Base-by-base conservation (phyloP, 2,329 filamentous ascomycete species). In the Hypoxylon sp. region DNA sequence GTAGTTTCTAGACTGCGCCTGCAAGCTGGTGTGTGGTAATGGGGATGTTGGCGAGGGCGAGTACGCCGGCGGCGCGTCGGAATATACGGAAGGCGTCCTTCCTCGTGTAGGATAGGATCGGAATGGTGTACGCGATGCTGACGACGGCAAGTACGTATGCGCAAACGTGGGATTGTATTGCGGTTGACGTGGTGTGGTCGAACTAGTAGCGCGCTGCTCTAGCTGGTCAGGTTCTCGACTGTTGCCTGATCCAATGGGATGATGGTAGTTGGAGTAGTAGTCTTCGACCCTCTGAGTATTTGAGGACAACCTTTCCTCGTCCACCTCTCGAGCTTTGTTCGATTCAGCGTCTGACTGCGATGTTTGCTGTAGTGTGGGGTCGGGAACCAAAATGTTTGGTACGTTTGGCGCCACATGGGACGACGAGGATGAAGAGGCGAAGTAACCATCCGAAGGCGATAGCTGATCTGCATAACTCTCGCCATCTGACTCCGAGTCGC, bases 361-460 rank as follows among this genome's bases (percentile, higher is more conserved):
- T 49, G 50, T 67, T 67, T 77, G 74, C 57, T 75, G 74, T 57
- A 85, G 75, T 49, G 81, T 84, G 50, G 85, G 84, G 66, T 87
- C 84, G 67, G 80, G 78, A 59, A 86, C 82, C 65, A 84, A 77
- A 56, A 86, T 76, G 74, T 85, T 81, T 45, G 84, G 84, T 13
- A 86, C 81, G 61, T 75, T 76, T 43, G 83, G 84, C 10, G 82
- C 80, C 67, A 67, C 61, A 67, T 75, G 71, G 46, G 78, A 79
- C 28, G 78, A 79, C 30, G 80, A 80, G 34, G 71, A 63, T 25
- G 70, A 73, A 36, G 74, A 77, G 72, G 80, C 79, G 74, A 86
- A 86, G 80, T 85, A 85, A 36, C 84, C 84, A 66, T 87, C 83
- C n/a, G 83, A 81, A 41, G 84, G 84, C 30, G 84, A 86, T 61